Conservation (phyloP, 768 basidiomycete genomes). For the Russula olivacea region DNA sequence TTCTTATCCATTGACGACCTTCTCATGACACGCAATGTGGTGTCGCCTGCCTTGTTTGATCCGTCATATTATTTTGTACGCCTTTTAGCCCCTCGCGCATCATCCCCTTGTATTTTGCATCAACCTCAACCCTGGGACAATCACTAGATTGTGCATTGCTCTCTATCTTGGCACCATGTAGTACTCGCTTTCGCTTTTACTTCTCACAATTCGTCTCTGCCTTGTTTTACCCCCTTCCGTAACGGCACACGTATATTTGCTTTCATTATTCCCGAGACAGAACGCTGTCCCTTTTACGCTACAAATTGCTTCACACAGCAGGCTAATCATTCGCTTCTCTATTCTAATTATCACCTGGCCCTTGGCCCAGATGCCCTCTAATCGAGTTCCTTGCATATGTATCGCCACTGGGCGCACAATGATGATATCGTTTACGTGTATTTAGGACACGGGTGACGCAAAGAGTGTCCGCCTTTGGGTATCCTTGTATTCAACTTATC, state of each 20-base stretch:
- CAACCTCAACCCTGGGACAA: constrained; percentile 2
- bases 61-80: constrained; percentile 4
- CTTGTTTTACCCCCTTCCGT: not conserved
- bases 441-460: not conserved
- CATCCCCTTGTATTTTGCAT: constrained; percentile 14
- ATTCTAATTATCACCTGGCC: not conserved
- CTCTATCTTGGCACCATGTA: constrained; percentile 3
- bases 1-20: constrained; percentile 5
- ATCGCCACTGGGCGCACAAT: not conserved
- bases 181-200: constrained; percentile 7
- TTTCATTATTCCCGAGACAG: not conserved
- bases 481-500: not conserved
- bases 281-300: not conserved
- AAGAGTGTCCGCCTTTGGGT: not conserved
- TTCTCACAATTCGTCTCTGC: not conserved
- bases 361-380: not conserved
- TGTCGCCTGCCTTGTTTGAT: constrained; percentile 4
- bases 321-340: constrained; percentile 1
- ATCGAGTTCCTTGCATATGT: not conserved
- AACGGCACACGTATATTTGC: not conserved
- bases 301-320: constrained; percentile 6
- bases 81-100: not conserved
- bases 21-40: constrained; percentile 4
- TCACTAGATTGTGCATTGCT: constrained; percentile 11
- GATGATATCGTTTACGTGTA: not conserved